phyloP scores from a whole-genome alignment of 2,329 filamentous ascomycete species.

The Cladophialophora psammophila region DNA sequence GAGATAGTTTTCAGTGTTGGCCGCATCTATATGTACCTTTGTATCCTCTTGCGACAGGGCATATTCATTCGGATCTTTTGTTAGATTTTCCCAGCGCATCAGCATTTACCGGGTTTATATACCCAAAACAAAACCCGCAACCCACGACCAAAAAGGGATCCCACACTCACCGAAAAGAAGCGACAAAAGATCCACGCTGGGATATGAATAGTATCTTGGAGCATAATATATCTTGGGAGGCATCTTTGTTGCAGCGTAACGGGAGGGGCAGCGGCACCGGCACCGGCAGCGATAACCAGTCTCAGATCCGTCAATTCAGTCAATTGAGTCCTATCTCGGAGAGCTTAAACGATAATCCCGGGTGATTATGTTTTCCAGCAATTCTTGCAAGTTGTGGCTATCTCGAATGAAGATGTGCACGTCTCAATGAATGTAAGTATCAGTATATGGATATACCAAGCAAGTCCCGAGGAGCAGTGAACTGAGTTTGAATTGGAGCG shows the following conservation, averaged over 20 bases:
- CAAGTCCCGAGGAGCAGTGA: too few species aligned
- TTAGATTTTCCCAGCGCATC: background rate
- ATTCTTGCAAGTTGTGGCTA: too few species aligned
- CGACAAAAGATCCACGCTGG: background rate
- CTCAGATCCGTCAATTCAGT: too few species aligned
- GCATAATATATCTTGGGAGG: slow-evolving; percentile 7
- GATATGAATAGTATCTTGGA: slow-evolving; percentile 3
- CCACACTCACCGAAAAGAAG: background rate
- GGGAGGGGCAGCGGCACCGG: too few species aligned
- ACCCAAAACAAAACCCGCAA: background rate
- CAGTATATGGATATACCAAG: too few species aligned
- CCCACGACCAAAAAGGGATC: background rate
- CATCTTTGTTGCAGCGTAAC: background rate
- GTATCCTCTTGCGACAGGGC: background rate
- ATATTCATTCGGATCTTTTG: background rate
- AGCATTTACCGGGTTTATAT: background rate
- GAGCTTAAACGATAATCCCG: too few species aligned
- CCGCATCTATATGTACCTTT: background rate
- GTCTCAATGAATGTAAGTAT: too few species aligned
- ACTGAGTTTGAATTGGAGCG: too few species aligned
- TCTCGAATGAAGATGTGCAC: too few species aligned
- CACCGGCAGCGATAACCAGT: too few species aligned
- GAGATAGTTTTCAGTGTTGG: slow-evolving; percentile 4
- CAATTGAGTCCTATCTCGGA: too few species aligned
- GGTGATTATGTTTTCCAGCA: too few species aligned